Base-by-base conservation (phyloP, 2,329 filamentous ascomycete genomes). In the Cladosporium sp. region DNA sequence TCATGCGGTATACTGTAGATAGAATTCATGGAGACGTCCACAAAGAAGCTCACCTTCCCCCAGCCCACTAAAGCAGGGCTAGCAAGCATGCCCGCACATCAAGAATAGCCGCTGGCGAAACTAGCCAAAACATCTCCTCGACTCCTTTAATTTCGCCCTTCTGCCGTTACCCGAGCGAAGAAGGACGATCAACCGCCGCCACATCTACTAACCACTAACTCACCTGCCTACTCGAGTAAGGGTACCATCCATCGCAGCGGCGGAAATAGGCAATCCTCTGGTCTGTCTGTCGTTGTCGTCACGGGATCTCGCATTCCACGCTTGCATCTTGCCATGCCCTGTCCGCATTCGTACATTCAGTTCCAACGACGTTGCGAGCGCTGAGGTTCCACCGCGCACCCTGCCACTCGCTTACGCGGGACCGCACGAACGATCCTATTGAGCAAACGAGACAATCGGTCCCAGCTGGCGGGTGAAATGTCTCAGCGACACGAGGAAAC, bases 121-220 rank as follows among this genome's bases (percentile, higher is more conserved):
- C 59, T 62, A 30, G 39, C 26, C 39, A 60, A 32, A 60, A 49
- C 58, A 46, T 43, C 39, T 18, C 23, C 21, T 48, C 58, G n/a
- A 46, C 59, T 53, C 59, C 59, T 62, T 62, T 62, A 62, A 62
- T 62, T 62, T 62, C 36, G 46, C 23, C 16, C 28, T 53, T 23
- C 59, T 61, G 58, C 58, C 58, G 58, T 26, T 61, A 61, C 46
- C 58, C 58, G 58, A 49, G 30, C 25, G 25, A 53, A 26, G 46
- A 48, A 25, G 30, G 18, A 21, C 13, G 48, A 61, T 61, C 53
- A 39, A n/a, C 57, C 34, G 21, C 34, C 32, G 18, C 53, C 26
- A 14, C 48, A 26, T 25, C 53, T 36, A 2, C 57, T 14, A 43
- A 21, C 16, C 36, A 18, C 16, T 58, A 25, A 23, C 21, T 16